Evolutionary conservation across 202 grass and related monocot species (phyloP), one percentile per base, ranked within the genome.

Genomic region (Eragrostis tef): DNA sequence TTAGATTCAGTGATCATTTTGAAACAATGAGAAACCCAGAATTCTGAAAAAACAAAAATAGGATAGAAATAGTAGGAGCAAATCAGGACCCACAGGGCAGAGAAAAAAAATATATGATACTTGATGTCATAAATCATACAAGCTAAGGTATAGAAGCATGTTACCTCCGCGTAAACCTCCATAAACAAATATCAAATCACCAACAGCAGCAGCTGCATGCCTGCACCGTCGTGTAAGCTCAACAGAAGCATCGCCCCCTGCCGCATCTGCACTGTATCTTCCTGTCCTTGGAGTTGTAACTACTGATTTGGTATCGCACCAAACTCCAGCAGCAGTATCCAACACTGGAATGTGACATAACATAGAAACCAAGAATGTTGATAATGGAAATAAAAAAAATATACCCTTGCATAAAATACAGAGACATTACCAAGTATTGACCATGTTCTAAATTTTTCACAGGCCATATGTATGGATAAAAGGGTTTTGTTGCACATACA

Each of bases 271-370:
- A 73, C 92, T 95, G 71, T 99, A 99, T 83, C 89, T 87, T 72
- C 93, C 93, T 65, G 93, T 99, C 81, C 92, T 99, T 75, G 92
- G 90, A 81, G 86, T 91, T 64, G 93, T 96, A 48, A 99, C 96
- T 58, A 99, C 93, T 82, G 93, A 91, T 57, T 90, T 92, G 83
- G 93, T 96, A 86, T 99, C 96, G 4, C 96, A 99, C 96, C 96
- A 99, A 73, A 96, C 96, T 81, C 96, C 96, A 86, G 96, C 93
- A 54, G 96, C 93, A 85, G 96, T 96, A 85, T 99, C 96, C 81
- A 99, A 78, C 15, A 99, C 96, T 99, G 81, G 71, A 91, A 83
- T 39, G 69, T 49, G 82, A 51, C 49, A 91, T 46, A 9, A 64
- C 19, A 47, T 36, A 82, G 27, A 70, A 86, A 74, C 53, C 47